Conservation (phyloP, 192 early-diverging fungal species). For the Umbelopsis sp. region DNA sequence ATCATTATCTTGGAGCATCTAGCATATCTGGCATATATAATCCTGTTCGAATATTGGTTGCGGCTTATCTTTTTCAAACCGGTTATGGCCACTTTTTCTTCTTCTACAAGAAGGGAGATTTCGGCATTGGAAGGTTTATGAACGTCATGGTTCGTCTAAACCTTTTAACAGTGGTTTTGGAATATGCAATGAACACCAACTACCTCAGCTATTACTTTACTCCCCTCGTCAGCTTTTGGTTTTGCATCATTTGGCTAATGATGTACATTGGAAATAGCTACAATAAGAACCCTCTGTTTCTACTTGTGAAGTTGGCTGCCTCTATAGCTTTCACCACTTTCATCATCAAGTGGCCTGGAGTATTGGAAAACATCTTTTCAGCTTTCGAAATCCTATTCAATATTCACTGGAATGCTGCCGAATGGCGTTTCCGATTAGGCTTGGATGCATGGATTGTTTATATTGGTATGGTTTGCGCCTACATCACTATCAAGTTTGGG, state of each 20-base stretch:
- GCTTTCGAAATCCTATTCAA: slow-evolving; percentile 45
- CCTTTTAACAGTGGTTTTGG: slow-evolving; percentile 63
- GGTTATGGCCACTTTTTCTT: slow-evolving; percentile 81
- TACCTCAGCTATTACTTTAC: slow-evolving; percentile 84
- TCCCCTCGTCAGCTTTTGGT: slow-evolving; percentile 74
- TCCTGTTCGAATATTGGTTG: slow-evolving; percentile 72
- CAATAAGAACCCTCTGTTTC: slow-evolving; percentile 53
- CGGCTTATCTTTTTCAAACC: slow-evolving; percentile 81
- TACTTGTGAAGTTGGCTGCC: slow-evolving; percentile 56
- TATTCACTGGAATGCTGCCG: slow-evolving; percentile 62
- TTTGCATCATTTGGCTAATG: slow-evolving; percentile 66
- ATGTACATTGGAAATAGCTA: slow-evolving; percentile 55
- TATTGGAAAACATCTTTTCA: slow-evolving; percentile 50
- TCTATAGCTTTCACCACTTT: slow-evolving; percentile 39
- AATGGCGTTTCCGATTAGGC: slow-evolving; percentile 73
- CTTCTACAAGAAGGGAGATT: slow-evolving; percentile 73
- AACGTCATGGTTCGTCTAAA: slow-evolving; percentile 69
- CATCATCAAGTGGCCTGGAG: slow-evolving; percentile 42
- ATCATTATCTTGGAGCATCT: slow-evolving; percentile 74
- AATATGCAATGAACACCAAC: slow-evolving; percentile 68
- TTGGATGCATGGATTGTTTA: slow-evolving; percentile 73
- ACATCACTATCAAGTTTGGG: slow-evolving; percentile 45
- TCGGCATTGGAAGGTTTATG: slow-evolving; percentile 63
- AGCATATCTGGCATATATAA: slow-evolving; percentile 67
- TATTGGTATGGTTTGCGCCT: slow-evolving; percentile 67